phyloP scores from a whole-genome alignment of 306 rosid genomes.

The Lathyrus oleraceus region DNA sequence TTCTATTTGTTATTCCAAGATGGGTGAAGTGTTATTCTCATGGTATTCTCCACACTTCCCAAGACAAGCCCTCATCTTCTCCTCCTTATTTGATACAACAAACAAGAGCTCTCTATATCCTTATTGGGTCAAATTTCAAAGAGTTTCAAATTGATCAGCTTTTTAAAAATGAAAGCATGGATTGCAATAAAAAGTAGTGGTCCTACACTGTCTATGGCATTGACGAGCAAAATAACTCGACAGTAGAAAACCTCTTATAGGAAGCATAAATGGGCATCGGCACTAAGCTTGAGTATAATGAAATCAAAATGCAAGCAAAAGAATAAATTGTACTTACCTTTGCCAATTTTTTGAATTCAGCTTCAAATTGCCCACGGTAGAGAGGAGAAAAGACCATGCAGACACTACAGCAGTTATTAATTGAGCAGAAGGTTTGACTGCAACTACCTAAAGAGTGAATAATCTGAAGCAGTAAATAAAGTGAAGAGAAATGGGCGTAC shows the following conservation, averaged over 20 bases:
- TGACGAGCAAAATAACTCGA: neutral
- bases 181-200: neutral
- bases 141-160: neutral
- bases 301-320: neutral
- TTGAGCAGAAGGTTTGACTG: constrained; percentile 66
- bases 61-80: neutral
- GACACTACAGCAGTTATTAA: constrained; percentile 68
- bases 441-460: constrained; percentile 58
- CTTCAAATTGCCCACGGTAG: constrained; percentile 60
- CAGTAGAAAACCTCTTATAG: neutral
- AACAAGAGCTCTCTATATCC: neutral
- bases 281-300: constrained; percentile 2
- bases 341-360: constrained; percentile 80
- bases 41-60: neutral
- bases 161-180: neutral
- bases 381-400: constrained; percentile 93
- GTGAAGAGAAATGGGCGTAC: neutral
- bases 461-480: constrained; percentile 23
- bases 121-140: neutral
- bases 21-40: neutral
- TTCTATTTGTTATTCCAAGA: neutral
- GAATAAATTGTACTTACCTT: constrained; percentile 55
- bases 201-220: neutral
- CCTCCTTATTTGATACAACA: constrained; percentile 3
- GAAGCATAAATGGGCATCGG: constrained; percentile 10